These are phyloP conservation scores for Tilletia setariae DNA, from an alignment of 1,284 basidiomycete genomes.

Conservation along the genomic window DNA sequence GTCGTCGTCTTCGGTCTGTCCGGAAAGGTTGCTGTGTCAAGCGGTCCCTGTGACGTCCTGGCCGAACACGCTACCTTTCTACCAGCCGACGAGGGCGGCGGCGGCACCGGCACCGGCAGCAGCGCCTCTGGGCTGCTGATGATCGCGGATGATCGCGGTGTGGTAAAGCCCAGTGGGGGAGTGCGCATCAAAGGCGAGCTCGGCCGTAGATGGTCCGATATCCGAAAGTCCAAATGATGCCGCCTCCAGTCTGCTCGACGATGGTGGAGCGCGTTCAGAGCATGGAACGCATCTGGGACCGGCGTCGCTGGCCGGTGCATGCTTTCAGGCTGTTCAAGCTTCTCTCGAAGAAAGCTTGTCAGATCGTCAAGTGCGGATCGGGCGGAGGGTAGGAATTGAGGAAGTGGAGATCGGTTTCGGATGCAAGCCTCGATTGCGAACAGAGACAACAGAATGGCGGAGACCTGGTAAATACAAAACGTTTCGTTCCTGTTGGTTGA, in stretches of 20 bases:
- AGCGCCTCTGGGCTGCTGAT: no score
- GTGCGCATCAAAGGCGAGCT: not conserved
- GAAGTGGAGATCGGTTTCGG: slow-evolving; percentile 56
- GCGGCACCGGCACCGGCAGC: not conserved
- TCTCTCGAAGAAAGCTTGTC: slow-evolving; percentile 34
- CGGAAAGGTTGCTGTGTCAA: no score
- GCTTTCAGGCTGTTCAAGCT: slow-evolving; percentile 17
- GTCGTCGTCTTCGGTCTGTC: no score
- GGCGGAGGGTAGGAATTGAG: slow-evolving; percentile 58
- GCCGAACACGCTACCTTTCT: no score
- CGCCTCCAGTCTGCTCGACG: not conserved
- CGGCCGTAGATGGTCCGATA: not conserved
- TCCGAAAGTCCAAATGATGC: not conserved
- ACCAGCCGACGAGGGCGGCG: not conserved
- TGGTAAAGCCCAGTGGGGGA: not conserved
- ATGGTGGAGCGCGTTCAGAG: slow-evolving; percentile 23
- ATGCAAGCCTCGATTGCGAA: slow-evolving; percentile 58
- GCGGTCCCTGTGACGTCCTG: no score
- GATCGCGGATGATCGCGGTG: not conserved
- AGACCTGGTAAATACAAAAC: slow-evolving; percentile 26
- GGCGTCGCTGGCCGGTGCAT: not conserved
- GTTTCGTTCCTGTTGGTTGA: not conserved
- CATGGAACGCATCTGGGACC: slow-evolving; percentile 28
- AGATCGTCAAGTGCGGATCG: slow-evolving; percentile 50
- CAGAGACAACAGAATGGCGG: slow-evolving; percentile 56